phyloP scores from a whole-genome alignment of 441 rosid species.

The Corymbia calophylla region DNA sequence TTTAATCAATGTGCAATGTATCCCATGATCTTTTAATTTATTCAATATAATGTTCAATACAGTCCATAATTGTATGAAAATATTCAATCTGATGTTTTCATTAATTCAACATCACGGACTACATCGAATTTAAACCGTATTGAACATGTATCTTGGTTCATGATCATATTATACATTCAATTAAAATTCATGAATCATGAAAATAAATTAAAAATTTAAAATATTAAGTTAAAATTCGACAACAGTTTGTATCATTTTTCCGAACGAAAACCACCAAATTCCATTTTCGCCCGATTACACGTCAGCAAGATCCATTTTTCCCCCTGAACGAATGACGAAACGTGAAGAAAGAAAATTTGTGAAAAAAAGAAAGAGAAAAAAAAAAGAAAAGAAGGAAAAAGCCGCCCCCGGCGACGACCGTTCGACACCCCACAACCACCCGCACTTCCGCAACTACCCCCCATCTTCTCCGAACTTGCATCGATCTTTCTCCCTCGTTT shows the following conservation, averaged over 20 bases:
- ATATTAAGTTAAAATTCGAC: accelerated
- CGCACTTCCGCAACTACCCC: background rate
- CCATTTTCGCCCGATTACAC: background rate
- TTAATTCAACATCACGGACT: no score
- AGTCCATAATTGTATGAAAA: accelerated
- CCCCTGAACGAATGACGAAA: background rate
- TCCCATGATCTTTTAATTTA: accelerated
- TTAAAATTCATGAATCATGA: accelerated
- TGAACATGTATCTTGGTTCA: no score
- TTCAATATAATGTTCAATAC: no score
- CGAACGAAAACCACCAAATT: background rate
- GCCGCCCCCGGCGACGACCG: background rate
- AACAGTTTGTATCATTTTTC: background rate
- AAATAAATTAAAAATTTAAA: no score
- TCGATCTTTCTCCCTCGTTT: background rate
- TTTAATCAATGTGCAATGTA: accelerated
- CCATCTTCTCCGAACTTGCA: background rate
- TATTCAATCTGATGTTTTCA: no score
- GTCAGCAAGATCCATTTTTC: background rate
- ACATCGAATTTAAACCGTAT: no score
- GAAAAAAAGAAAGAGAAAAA: background rate
- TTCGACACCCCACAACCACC: background rate
- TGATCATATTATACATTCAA: no score
- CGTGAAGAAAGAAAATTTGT: background rate
- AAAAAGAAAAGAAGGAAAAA: background rate